Conservation (phyloP, 805 yeast genomes). For the Metschnikowia shivogae region DNA sequence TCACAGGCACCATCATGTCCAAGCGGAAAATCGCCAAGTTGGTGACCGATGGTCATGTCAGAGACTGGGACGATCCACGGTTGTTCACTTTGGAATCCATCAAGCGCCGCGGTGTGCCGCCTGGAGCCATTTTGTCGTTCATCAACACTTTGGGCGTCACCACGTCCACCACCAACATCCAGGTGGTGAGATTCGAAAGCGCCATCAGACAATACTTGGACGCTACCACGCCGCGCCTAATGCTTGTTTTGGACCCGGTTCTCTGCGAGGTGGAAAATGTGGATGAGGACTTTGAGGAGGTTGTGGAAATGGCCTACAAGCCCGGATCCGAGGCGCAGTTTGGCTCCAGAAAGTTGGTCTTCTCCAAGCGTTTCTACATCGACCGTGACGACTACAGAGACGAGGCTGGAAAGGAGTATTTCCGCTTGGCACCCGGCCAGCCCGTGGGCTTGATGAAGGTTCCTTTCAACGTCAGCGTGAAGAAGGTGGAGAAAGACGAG, state of each 20-base stretch:
- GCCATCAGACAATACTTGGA: constrained; percentile 86
- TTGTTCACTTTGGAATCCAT: constrained; percentile 91
- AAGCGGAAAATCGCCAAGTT: constrained; percentile 94
- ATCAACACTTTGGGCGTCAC: constrained; percentile 96
- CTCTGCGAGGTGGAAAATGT: constrained; percentile 80
- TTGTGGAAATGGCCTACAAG: constrained; percentile 78
- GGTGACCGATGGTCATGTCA: constrained; percentile 74
- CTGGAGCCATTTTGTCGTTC: constrained; percentile 92
- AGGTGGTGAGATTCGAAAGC: constrained; percentile 82
- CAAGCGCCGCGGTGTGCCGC: constrained; percentile 97
- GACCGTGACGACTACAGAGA: constrained; percentile 82
- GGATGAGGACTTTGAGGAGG: constrained; percentile 66
- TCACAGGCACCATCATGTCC: constrained; percentile 90
- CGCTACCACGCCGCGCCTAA: constrained; percentile 86
- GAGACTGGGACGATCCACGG: constrained; percentile 99
- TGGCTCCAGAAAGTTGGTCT: constrained; percentile 61
- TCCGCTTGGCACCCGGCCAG: constrained; percentile 90
- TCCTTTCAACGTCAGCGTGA: constrained; percentile 75
- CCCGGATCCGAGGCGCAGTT: constrained; percentile 66
- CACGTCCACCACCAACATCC: constrained; percentile 87
- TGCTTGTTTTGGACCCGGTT: constrained; percentile 88
- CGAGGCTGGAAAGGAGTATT: constrained; percentile 64
- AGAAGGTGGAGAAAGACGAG: constrained; percentile 58
- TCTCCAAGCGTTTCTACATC: constrained; percentile 74
- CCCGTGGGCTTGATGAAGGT: constrained; percentile 93